Percentiles rank a stretch among this genome's conserved stretches.
Conservation (phyloP, 345 rosid genomes). For the Microcos paniculata region DNA sequence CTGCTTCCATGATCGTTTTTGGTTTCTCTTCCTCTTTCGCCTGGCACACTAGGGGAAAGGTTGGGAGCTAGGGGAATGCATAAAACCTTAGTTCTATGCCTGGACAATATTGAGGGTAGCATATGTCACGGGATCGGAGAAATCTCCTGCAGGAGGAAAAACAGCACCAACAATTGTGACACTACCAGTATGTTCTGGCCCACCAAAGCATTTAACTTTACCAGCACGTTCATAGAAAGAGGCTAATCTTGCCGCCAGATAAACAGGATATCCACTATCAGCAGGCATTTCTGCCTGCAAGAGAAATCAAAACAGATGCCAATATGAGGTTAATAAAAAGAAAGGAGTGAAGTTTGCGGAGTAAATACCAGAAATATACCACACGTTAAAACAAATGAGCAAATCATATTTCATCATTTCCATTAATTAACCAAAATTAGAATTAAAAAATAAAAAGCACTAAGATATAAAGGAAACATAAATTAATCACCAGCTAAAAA, state of each 20-base stretch:
- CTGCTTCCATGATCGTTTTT: neutral
- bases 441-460: neutral
- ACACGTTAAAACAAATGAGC: neutral
- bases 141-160: slow-evolving; percentile 99
- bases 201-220: slow-evolving; percentile 97
- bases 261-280: slow-evolving; percentile 99
- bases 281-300: slow-evolving; percentile 99
- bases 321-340: slow-evolving; percentile 1
- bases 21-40: neutral
- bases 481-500: neutral
- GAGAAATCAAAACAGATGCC: slow-evolving; percentile 22
- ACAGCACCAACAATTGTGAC: slow-evolving; percentile 99
- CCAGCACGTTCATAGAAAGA: slow-evolving; percentile 99
- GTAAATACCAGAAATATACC: neutral
- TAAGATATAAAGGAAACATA: neutral
- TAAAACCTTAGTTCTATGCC: slow-evolving; percentile 44
- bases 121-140: slow-evolving; percentile 99
- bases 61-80: neutral
- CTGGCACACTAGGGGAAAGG: neutral
- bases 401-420: neutral
- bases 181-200: slow-evolving; percentile 97
- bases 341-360: too few species aligned
- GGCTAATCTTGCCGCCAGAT: slow-evolving; percentile 97
- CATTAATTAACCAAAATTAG: neutral
- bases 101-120: slow-evolving; percentile 99